A percentile compares a stretch with the other conserved stretches of the same genome.
Conservation (phyloP, 768 basidiomycete genomes). For the Gelatoporia subvermispora region DNA sequence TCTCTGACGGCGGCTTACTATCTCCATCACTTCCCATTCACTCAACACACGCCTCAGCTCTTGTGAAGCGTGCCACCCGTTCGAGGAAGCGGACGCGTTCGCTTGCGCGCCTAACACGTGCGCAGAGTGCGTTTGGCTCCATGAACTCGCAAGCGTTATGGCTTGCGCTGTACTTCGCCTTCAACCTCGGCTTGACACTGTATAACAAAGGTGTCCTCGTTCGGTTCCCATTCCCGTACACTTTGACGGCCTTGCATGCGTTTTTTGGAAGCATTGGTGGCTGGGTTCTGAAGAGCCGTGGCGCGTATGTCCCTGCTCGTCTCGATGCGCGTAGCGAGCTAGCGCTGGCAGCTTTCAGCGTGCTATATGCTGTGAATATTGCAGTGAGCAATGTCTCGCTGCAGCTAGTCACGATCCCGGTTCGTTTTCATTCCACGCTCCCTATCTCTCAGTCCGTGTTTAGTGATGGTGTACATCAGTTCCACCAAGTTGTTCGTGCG, state of each 20-base stretch:
- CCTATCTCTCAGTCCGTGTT: too few relatives aligned
- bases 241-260: conserved; percentile 88
- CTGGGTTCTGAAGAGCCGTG: conserved; percentile 52
- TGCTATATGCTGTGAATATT: conserved; percentile 91
- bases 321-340: conserved; percentile 48
- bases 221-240: conserved; percentile 93
- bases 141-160: conserved; percentile 40
- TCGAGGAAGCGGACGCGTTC: background rate
- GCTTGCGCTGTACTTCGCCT: conserved; percentile 80
- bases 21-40: conserved; percentile 15
- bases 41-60: conserved; percentile 12
- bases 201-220: conserved; percentile 94
- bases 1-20: conserved; percentile 4
- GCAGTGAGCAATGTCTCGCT: conserved; percentile 90
- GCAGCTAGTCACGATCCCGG: conserved; percentile 84
- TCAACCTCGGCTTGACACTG: conserved; percentile 89
- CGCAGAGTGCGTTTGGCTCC: background rate
- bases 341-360: conserved; percentile 76
- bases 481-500: conserved; percentile 95
- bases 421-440: conserved; percentile 33
- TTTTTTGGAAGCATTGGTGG: conserved; percentile 82
- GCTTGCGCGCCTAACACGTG: background rate
- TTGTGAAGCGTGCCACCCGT: conserved; percentile 1
- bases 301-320: conserved; percentile 53
- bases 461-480: conserved; percentile 46